Evolutionary conservation across 345 rosid genomes (phyloP).

Genomic region (Eucalyptus leucophloia): DNA sequence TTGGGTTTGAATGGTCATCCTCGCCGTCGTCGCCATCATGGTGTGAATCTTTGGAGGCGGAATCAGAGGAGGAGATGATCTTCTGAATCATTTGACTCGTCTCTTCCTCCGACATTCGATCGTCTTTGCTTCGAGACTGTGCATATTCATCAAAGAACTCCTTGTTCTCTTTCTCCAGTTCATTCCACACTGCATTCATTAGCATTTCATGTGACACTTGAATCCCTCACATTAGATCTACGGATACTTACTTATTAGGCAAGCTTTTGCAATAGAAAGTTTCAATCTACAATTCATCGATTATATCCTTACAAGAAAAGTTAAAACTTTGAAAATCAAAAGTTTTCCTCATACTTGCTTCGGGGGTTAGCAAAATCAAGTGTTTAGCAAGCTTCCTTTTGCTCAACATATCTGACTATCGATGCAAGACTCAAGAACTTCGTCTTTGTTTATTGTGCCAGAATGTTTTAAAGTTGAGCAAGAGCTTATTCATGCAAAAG

Average conservation of each 20-base stretch:
- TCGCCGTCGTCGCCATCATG: neutral
- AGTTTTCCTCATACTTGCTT: neutral
- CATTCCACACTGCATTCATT: constrained; percentile 63
- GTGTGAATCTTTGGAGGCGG: constrained; percentile 10
- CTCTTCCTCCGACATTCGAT: constrained; percentile 78
- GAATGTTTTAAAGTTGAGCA: neutral
- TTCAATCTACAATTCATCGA: neutral
- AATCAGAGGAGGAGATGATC: constrained; percentile 41
- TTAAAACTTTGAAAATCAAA: neutral
- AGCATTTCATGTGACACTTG: neutral
- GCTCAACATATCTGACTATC: neutral
- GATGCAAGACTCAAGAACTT: neutral
- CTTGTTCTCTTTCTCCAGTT: constrained; percentile 87
- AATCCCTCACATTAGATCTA: neutral
- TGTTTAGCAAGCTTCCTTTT: neutral
- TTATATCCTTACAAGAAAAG: neutral
- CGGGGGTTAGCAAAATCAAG: neutral
- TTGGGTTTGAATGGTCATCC: neutral
- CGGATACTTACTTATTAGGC: neutral
- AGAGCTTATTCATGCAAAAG: neutral
- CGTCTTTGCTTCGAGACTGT: constrained; percentile 44
- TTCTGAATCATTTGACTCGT: constrained; percentile 67
- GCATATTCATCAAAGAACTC: constrained; percentile 74
- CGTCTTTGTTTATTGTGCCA: neutral
- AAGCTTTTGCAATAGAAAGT: neutral